phyloP scores from a whole-genome alignment of 106 monocot species.

The Acorus calamus region DNA sequence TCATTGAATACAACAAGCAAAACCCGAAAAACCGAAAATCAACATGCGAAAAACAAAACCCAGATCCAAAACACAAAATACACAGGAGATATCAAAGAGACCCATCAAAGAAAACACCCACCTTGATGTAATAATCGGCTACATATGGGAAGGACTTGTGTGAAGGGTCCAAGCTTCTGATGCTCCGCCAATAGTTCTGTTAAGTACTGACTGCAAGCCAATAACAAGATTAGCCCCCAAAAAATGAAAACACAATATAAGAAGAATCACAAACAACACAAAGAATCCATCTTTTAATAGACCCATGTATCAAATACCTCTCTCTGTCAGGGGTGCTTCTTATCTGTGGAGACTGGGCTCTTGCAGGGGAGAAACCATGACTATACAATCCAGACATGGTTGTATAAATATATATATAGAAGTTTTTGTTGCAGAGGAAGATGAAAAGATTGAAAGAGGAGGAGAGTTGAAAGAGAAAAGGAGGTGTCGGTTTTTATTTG shows the following conservation, averaged over 20 bases:
- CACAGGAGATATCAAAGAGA: neutral
- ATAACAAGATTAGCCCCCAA: constrained; percentile 8
- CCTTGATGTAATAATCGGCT: constrained; percentile 81
- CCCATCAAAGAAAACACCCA: constrained; percentile 8
- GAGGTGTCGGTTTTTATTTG: neutral
- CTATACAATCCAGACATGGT: constrained; percentile 81
- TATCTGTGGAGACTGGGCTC: constrained; percentile 70
- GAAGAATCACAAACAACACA: neutral
- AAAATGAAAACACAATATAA: neutral
- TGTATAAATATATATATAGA: constrained; percentile 1
- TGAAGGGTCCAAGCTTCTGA: constrained; percentile 93
- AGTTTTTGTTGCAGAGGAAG: neutral
- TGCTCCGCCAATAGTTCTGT: constrained; percentile 83
- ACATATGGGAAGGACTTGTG: constrained; percentile 94
- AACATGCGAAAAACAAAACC: too few relatives aligned
- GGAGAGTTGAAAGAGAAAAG: neutral
- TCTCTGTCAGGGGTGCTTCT: constrained; percentile 64
- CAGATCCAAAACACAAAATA: neutral
- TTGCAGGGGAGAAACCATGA: constrained; percentile 81
- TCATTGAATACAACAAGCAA: too few relatives aligned
- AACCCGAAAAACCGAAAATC: too few relatives aligned
- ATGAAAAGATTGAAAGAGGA: constrained; percentile 6
- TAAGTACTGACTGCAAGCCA: constrained; percentile 75
- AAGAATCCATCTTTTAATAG: neutral
- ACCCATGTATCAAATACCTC: constrained; percentile 31